Base-by-base conservation (phyloP, 192 early-diverging fungal genomes). In the Coemansia sp. region DNA sequence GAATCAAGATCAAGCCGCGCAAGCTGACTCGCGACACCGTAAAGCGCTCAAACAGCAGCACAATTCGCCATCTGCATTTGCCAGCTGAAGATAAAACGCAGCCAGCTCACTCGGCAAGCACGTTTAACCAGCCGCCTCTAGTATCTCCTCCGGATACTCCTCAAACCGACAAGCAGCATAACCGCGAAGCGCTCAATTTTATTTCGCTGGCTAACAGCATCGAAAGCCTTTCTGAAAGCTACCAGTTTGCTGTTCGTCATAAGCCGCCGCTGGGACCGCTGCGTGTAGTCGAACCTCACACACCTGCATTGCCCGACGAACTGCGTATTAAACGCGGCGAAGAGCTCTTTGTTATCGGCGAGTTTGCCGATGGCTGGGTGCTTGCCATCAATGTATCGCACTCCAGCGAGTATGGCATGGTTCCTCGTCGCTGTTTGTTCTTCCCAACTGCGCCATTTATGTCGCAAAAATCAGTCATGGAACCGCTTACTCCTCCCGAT, bases 311-410 rank as follows among this genome's bases (percentile, higher is more conserved):
- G 19, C 36, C 66, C 3, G 72, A 76, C 20, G 72, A 76, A 53
- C 59, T 76, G 55, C 44, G 20, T 10, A 43, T 65, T n/a, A 31
- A 55, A 15, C 44, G 50, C 0, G 61, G 72, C 31, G 58, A 76
- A 19, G 21, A 50, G 9, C 13, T 70, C 16, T 65, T 55, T 57
- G 72, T 76, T 20, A 33, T 76, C 9, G 72, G 72, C 57, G 67
- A 76, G 38, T 70, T 76, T 65, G 72, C 66, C 28, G 72, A 76
- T 31, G 72, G 72, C 20, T 76, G 72, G 72, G 63, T 70, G 21
- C 41, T 76, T 37, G 61, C 72, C 4, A 58, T 69, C 11, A 76
- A 76, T 14, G 31, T 53, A 3, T 62, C 66, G 35, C 63, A 52
- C 15, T 36, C 53, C 13, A 76, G 53, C 50, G 67, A 69, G 39